Evolutionary conservation across 1,139 yeast species (phyloP).

Genomic region (Sugiyamaella paludigena): DNA sequence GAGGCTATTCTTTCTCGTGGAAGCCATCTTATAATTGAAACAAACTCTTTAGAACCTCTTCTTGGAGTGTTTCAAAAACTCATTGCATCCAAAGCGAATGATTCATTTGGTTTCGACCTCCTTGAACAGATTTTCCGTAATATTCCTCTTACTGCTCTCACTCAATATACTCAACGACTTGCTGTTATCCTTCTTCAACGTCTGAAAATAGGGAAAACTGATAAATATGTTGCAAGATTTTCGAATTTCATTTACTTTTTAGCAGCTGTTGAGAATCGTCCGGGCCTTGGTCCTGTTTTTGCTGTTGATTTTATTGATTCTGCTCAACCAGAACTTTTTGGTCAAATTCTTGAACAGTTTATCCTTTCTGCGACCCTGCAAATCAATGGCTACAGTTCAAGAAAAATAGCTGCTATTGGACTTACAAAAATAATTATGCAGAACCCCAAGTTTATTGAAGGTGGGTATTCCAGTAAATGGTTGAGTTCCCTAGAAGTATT

Average conservation of each 20-base stretch:
- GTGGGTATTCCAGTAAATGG: constrained; percentile 46
- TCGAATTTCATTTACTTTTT: constrained; percentile 63
- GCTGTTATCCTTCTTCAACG: constrained; percentile 76
- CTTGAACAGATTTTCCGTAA: constrained; percentile 64
- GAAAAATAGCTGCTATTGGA: constrained; percentile 75
- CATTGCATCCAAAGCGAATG: constrained; percentile 80
- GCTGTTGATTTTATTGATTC: constrained; percentile 56
- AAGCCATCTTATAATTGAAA: constrained; percentile 37
- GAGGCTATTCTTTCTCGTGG: constrained; percentile 69
- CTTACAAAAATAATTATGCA: constrained; percentile 56
- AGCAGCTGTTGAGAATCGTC: constrained; percentile 46
- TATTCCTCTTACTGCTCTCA: constrained; percentile 51
- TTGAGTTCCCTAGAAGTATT: constrained; percentile 53
- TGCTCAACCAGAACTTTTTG: constrained; percentile 62
- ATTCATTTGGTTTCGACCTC: constrained; percentile 78
- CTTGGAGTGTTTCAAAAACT: constrained; percentile 96
- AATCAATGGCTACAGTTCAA: constrained; percentile 66
- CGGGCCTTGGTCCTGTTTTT: constrained; percentile 48
- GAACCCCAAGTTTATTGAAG: constrained; percentile 38
- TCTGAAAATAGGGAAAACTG: constrained; percentile 77
- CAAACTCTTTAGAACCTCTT: constrained; percentile 60
- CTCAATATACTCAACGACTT: constrained; percentile 65
- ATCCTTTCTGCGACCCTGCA: constrained; percentile 65
- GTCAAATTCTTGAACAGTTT: constrained; percentile 60
- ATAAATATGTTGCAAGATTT: constrained; percentile 63